A percentile compares a stretch with the other conserved stretches of the same genome.
Evolutionary conservation across 2,329 filamentous ascomycete species (phyloP).

Genomic region (Sordariomycetes sp.): DNA sequence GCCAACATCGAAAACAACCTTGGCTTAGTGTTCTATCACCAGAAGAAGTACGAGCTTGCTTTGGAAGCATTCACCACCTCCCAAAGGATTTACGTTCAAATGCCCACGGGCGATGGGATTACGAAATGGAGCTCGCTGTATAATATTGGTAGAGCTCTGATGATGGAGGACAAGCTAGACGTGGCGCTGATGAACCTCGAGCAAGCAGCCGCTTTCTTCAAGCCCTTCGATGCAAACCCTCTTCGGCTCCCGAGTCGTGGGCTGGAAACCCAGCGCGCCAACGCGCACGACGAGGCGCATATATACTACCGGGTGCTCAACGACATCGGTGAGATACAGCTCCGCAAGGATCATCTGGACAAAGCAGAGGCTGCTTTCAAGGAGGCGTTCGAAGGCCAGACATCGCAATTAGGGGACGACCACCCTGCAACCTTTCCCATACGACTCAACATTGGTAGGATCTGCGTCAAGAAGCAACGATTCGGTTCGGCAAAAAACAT

Average conservation of each 20-base stretch:
- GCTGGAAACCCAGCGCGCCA: too few relatives aligned
- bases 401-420: too few relatives aligned
- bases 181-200: background rate
- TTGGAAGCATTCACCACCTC: too few relatives aligned
- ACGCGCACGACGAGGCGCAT: background rate
- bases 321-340: background rate
- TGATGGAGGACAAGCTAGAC: background rate
- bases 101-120: too few relatives aligned
- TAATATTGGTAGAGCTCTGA: background rate
- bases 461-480: background rate
- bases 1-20: too few relatives aligned
- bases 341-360: background rate
- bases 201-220: too few relatives aligned
- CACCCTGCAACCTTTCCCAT: background rate
- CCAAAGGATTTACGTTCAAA: too few relatives aligned
- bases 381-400: background rate
- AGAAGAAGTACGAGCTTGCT: too few relatives aligned
- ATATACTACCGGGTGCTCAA: background rate
- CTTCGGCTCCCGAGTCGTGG: too few relatives aligned
- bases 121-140: too few relatives aligned
- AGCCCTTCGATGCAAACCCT: too few relatives aligned
- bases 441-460: background rate
- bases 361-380: background rate
- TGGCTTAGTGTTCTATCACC: too few relatives aligned
- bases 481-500: background rate